These are phyloP conservation scores for Cyclotella sp. DNA, from an alignment of 108 stramenopile genomes.

Conservation along the genomic window DNA sequence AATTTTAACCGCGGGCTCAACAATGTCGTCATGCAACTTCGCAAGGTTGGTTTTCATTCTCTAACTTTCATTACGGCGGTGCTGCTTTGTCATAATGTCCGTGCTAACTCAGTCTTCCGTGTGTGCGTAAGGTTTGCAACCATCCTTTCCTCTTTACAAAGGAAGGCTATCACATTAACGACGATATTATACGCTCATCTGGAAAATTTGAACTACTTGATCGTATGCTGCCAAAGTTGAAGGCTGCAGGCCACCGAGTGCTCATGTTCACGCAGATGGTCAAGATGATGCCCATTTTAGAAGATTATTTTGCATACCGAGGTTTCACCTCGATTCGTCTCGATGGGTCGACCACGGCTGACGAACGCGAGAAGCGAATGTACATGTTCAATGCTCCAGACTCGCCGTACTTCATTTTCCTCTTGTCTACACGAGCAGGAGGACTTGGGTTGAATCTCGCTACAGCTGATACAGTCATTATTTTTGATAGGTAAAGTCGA, in stretches of 20 bases:
- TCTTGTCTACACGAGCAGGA: conserved; percentile 96
- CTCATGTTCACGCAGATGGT: conserved; percentile 98
- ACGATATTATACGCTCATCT: conserved; percentile 82
- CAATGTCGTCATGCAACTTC: conserved; percentile 94
- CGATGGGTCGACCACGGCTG: conserved; percentile 91
- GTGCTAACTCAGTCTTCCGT: background rate
- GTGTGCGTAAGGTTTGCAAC: conserved; percentile 57
- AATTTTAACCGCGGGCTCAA: conserved; percentile 73
- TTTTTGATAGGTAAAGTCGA: conserved; percentile 76
- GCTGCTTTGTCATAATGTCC: background rate
- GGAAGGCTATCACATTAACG: conserved; percentile 83
- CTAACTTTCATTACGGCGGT: background rate
- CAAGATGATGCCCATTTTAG: conserved; percentile 90
- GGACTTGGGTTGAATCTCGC: conserved; percentile 86
- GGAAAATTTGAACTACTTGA: conserved; percentile 94
- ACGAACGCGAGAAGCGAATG: conserved; percentile 95
- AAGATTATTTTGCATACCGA: conserved; percentile 90
- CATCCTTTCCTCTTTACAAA: conserved; percentile 90
- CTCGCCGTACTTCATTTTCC: conserved; percentile 89
- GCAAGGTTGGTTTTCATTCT: conserved; percentile 66
- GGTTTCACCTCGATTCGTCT: conserved; percentile 80
- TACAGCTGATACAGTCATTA: conserved; percentile 95
- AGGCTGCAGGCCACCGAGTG: conserved; percentile 91
- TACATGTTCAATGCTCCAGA: conserved; percentile 94
- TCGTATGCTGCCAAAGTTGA: conserved; percentile 90